phyloP scores from a whole-genome alignment of 2,329 filamentous ascomycete genomes.

The Blumeriella jaapii region DNA sequence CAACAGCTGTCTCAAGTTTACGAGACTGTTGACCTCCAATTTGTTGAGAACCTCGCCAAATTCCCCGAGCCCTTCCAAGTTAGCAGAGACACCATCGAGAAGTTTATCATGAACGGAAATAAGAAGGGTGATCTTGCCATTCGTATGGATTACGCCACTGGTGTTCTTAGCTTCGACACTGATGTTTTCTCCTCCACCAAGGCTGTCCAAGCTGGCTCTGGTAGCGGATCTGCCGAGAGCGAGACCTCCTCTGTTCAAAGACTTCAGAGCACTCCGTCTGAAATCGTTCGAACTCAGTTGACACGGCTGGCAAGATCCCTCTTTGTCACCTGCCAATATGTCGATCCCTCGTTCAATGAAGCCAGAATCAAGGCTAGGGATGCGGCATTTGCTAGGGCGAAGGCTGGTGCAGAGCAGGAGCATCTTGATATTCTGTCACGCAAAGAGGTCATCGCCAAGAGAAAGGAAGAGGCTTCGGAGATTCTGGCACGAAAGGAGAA shows the following conservation, averaged over 20 bases:
- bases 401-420: conserved; percentile 84
- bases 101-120: conserved; percentile 99
- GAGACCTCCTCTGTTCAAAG: conserved; percentile 81
- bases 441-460: conserved; percentile 87
- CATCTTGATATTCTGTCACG: conserved; percentile 75
- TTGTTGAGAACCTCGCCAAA: conserved; percentile 84
- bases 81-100: conserved; percentile 82
- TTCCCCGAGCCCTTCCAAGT: conserved; percentile 98
- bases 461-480: conserved; percentile 91
- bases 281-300: conserved; percentile 93
- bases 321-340: conserved; percentile 89
- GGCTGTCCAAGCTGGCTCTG: conserved; percentile 74
- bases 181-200: conserved; percentile 98
- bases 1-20: conserved; percentile 98
- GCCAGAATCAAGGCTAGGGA: conserved; percentile 68
- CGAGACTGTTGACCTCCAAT: conserved; percentile 89
- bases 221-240: conserved; percentile 74
- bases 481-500: conserved; percentile 80
- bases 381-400: conserved; percentile 68
- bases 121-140: conserved; percentile 98
- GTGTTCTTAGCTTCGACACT: conserved; percentile 92
- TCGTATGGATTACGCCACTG: conserved; percentile 88
- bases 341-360: conserved; percentile 82
- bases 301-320: conserved; percentile 84
- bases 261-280: conserved; percentile 92